Evolutionary conservation across 1,284 basidiomycete species (phyloP).

Genomic region (Austroboletus niveus): DNA sequence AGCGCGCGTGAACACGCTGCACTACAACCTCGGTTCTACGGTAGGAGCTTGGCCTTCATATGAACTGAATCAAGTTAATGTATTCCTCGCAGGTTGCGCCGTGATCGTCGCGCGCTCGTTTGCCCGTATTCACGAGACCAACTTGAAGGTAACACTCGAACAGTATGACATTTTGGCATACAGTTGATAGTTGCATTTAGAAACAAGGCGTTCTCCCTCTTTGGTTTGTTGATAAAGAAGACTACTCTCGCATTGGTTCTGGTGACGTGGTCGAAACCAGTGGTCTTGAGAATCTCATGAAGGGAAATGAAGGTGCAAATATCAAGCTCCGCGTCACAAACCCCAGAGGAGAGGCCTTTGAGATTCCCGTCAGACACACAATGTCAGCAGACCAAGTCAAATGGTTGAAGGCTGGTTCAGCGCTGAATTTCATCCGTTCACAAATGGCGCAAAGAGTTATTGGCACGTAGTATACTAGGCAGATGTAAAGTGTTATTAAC

Average conservation of each 20-base stretch:
- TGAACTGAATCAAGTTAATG: neutral
- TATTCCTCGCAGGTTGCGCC: conserved; percentile 56
- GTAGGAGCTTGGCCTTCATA: conserved; percentile 37
- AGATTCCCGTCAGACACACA: conserved; percentile 80
- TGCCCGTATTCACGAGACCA: conserved; percentile 98
- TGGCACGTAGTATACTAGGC: neutral
- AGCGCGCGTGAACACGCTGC: conserved; percentile 98
- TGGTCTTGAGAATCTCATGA: conserved; percentile 46
- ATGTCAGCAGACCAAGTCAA: conserved; percentile 87
- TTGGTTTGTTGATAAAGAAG: conserved; percentile 84
- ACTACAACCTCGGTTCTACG: conserved; percentile 94
- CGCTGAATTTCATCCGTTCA: conserved; percentile 80
- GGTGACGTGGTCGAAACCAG: conserved; percentile 54
- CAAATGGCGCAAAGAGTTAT: conserved; percentile 34
- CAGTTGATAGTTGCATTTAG: conserved; percentile 38
- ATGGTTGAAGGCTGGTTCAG: conserved; percentile 85
- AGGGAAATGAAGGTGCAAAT: conserved; percentile 47
- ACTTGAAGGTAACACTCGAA: conserved; percentile 70
- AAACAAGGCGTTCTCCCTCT: conserved; percentile 95
- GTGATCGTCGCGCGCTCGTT: conserved; percentile 90
- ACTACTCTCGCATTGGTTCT: conserved; percentile 81
- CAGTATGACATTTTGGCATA: neutral
- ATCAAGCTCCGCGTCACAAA: conserved; percentile 74
- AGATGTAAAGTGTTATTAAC: conserved; percentile 7
- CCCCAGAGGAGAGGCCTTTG: conserved; percentile 59